Evolutionary conservation across 2,329 filamentous ascomycete species (phyloP).

Genomic region (Xylariomycetidae sp.): DNA sequence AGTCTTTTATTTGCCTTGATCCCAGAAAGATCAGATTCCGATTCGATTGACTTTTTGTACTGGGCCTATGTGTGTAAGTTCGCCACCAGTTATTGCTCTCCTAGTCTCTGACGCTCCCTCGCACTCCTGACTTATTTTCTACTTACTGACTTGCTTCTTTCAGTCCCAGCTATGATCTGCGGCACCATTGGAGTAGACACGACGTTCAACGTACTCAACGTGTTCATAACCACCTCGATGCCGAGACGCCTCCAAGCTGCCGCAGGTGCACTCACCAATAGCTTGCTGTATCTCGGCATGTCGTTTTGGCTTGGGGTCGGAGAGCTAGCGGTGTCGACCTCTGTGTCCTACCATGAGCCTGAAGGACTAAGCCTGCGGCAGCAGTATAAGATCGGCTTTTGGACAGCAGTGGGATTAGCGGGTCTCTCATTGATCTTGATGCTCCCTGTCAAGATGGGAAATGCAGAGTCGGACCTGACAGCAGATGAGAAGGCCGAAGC

Average conservation of each 20-base stretch:
- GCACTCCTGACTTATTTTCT: no score
- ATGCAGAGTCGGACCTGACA: constrained; percentile 25
- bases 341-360: constrained; percentile 19
- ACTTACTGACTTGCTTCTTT: no score
- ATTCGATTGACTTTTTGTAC: constrained; percentile 41
- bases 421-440: constrained; percentile 18
- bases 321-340: constrained; percentile 55
- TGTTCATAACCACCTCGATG: constrained; percentile 70
- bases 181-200: constrained; percentile 70
- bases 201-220: constrained; percentile 67
- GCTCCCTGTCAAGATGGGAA: constrained; percentile 21
- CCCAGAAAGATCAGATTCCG: constrained; percentile 44
- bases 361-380: constrained; percentile 14
- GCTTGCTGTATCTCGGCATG: constrained; percentile 64
- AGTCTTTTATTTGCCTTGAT: constrained; percentile 59
- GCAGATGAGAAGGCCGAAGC: constrained; percentile 23
- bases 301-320: constrained; percentile 65
- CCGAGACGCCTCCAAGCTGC: constrained; percentile 62
- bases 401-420: constrained; percentile 23
- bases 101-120: no score
- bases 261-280: constrained; percentile 66
- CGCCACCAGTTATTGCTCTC: no score
- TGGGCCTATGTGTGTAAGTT: constrained; percentile 74
- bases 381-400: constrained; percentile 26
- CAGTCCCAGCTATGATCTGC: constrained; percentile 63